Conservation (phyloP, 306 rosid species). For the Sicyos baderoa region DNA sequence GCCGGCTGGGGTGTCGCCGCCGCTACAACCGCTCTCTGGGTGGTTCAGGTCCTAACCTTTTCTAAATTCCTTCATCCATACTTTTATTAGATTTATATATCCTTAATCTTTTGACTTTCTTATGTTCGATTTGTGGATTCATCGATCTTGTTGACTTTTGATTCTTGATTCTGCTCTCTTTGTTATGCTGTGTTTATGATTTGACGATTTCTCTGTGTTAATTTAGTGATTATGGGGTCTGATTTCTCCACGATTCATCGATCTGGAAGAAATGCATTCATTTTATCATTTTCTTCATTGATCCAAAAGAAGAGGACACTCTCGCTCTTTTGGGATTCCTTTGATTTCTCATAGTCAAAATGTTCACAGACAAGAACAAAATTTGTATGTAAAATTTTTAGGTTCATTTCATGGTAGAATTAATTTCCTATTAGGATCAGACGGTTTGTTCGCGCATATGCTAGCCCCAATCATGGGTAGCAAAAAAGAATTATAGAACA, state of each 20-base stretch:
- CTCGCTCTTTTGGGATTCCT: neutral
- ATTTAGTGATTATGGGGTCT: neutral
- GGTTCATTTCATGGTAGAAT: too few species aligned
- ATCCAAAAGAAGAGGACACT: neutral
- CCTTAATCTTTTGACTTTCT: neutral
- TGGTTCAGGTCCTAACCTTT: slow-evolving; percentile 10
- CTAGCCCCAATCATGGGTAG: too few species aligned
- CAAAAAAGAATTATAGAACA: neutral
- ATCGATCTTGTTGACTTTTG: neutral
- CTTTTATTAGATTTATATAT: neutral
- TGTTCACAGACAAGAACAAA: too few species aligned
- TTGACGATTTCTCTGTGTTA: neutral
- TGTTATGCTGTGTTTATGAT: neutral
- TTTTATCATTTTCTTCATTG: neutral
- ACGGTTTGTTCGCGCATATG: too few species aligned
- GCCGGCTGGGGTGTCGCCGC: slow-evolving; percentile 85
- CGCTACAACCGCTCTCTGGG: slow-evolving; percentile 21
- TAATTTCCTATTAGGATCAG: too few species aligned
- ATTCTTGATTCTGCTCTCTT: neutral
- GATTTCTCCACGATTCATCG: too few species aligned
- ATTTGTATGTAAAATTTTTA: too few species aligned
- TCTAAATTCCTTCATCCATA: neutral
- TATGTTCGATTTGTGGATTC: neutral
- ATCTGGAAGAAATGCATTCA: neutral
- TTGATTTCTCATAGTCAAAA: neutral